phyloP scores from a whole-genome alignment of 192 early-diverging fungal species.

The Backusella australiensis region DNA sequence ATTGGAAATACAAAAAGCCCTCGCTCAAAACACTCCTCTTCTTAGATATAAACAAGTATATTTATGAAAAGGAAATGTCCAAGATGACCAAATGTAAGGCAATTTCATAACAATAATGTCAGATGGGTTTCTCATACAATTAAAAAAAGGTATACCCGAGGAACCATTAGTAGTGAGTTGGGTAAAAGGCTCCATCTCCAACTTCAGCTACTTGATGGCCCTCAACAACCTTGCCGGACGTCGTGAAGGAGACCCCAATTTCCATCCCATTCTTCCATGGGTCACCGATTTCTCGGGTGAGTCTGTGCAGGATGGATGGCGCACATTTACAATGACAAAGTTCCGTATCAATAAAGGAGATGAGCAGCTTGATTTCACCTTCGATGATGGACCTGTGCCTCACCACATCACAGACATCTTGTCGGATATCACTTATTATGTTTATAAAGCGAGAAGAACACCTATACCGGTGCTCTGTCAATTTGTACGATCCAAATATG shows the following conservation, averaged over 20 bases:
- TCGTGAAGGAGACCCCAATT: constrained; percentile 59
- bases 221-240: constrained; percentile 84
- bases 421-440: constrained; percentile 69
- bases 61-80: not conserved
- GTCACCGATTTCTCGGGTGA: constrained; percentile 63
- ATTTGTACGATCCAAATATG: constrained; percentile 65
- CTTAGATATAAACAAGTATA: constrained; percentile 1
- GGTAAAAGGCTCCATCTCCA: constrained; percentile 82
- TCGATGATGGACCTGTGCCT: constrained; percentile 61
- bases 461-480: constrained; percentile 63
- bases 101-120: not conserved
- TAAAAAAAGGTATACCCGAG: constrained; percentile 37
- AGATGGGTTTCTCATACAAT: not conserved
- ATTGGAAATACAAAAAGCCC: not conserved
- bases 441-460: constrained; percentile 62
- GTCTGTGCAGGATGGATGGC: constrained; percentile 44
- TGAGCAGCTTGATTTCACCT: constrained; percentile 68
- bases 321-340: constrained; percentile 64
- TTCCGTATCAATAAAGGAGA: constrained; percentile 69
- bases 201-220: constrained; percentile 92
- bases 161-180: constrained; percentile 59
- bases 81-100: constrained; percentile 10
- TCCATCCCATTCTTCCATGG: constrained; percentile 71
- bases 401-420: constrained; percentile 71
- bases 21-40: too few relatives aligned